Evolutionary conservation across 176 grass and related monocot genomes (phyloP).

Genomic region (Rhynchospora pubera): DNA sequence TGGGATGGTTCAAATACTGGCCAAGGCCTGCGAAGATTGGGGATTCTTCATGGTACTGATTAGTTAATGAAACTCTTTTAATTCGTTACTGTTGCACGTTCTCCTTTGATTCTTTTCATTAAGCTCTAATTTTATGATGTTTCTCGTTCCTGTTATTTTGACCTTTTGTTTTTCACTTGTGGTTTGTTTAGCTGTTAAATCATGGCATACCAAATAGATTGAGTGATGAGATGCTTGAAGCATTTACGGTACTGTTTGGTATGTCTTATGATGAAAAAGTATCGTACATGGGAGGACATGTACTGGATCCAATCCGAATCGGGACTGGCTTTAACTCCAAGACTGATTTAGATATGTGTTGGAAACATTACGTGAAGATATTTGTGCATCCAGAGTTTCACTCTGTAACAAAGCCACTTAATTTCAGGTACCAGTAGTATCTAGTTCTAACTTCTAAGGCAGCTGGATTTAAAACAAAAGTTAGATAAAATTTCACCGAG

Average conservation of each 20-base stretch:
- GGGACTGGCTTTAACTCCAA: slow-evolving; percentile 50
- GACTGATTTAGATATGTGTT: slow-evolving; percentile 31
- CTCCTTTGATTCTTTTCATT: too few relatives aligned
- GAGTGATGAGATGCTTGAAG: slow-evolving; percentile 25
- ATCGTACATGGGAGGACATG: slow-evolving; percentile 20
- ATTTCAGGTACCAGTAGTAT: slow-evolving; percentile 37
- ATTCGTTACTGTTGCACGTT: background rate
- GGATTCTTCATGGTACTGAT: slow-evolving; percentile 71
- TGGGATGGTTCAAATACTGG: slow-evolving; percentile 25
- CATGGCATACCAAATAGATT: slow-evolving; percentile 52
- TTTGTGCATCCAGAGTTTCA: slow-evolving; percentile 60
- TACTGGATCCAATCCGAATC: slow-evolving; percentile 46
- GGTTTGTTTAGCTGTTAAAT: slow-evolving; percentile 42
- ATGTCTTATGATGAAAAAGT: slow-evolving; percentile 40
- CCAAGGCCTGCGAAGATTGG: slow-evolving; percentile 56
- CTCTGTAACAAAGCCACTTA: slow-evolving; percentile 39
- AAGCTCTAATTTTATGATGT: too few relatives aligned
- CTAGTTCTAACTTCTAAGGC: background rate
- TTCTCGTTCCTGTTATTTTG: background rate
- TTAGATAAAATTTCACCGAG: too few relatives aligned
- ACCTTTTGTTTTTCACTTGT: background rate
- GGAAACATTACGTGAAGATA: slow-evolving; percentile 64
- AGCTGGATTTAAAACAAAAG: background rate
- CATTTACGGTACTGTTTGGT: slow-evolving; percentile 31
- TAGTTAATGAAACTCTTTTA: background rate